Base-by-base conservation (phyloP, 1,284 basidiomycete genomes). In the Apiotrichum sp. region DNA sequence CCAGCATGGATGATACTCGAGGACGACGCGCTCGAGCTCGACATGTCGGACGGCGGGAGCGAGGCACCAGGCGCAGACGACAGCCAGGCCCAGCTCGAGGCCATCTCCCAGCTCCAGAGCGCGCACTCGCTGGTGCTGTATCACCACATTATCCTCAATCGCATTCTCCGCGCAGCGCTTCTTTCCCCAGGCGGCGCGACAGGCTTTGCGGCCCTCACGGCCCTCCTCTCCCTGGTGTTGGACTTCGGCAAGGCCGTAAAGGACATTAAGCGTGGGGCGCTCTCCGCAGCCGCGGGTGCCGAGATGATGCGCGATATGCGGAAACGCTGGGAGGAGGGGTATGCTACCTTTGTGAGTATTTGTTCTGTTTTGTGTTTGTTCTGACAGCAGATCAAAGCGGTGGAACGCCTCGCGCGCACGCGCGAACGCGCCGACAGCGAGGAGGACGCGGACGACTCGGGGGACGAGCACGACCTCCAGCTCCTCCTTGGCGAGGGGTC, bases 101-200 rank as follows among this genome's bases (percentile, higher is more conserved):
- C 59, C 0, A 51, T 63, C 29, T 57, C 62, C 2, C 65, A 70
- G 31, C 65, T 74, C 4, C 68, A 69, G 13, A 88, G 90, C 58
- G 83, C 90, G 5, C 90, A 90, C 69, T 80, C 84, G 22, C 79
- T 92, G 10, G 82, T 86, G 0, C 78, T 81, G 9, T 79, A 81
- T 42, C 89, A 93, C 72, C 86, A 87, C 2, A 71, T 76, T 5
- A 76, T 88, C 50, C 74, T 93, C 62, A 86, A 92, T 67, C 81
- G 86, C 59, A 84, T 93, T 34, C 79, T 91, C 32, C 84, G 81
- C 52, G 85, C 87, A 10, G 91, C 88, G 67, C 77, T 92, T n/a
- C 74, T 92, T 36, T 78, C 57, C 6, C 60, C 66, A 32, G 80
- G 82, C 3, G 88, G 92, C 68, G 80, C 84, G 62, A 78, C 80